Evolutionary conservation across 768 basidiomycete species (phyloP).

Genomic region (Mycena latifolia): DNA sequence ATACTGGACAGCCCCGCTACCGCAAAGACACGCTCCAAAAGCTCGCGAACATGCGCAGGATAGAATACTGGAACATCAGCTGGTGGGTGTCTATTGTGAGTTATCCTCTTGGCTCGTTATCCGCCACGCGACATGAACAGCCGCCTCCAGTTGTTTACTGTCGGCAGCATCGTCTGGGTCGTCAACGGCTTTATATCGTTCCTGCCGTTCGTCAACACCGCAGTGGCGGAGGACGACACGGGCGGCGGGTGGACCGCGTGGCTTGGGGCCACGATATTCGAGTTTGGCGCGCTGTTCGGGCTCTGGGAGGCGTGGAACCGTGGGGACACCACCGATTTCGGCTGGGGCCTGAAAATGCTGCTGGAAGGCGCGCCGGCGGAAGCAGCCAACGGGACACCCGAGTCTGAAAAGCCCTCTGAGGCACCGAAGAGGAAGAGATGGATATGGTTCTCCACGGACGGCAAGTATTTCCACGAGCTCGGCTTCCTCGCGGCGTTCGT

Average conservation of each 20-base stretch:
- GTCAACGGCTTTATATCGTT: constrained; percentile 68
- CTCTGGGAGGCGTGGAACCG: constrained; percentile 69
- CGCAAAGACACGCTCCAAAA: constrained; percentile 33
- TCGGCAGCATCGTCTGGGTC: constrained; percentile 64
- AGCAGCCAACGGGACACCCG: constrained; percentile 1
- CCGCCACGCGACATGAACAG: too few relatives aligned
- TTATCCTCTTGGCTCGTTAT: constrained; percentile 10
- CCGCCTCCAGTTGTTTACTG: constrained; percentile 42
- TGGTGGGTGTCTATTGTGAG: constrained; percentile 58
- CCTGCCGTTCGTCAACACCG: constrained; percentile 56
- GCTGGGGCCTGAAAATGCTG: constrained; percentile 44
- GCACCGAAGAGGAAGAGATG: constrained; percentile 42
- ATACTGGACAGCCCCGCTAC: constrained; percentile 36
- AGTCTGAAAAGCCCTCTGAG: constrained; percentile 39
- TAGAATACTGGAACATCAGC: constrained; percentile 59
- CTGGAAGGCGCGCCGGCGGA: constrained; percentile 25
- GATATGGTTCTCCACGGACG: constrained; percentile 54
- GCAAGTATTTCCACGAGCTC: constrained; percentile 55
- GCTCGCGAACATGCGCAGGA: constrained; percentile 45
- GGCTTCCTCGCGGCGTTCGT: constrained; percentile 63
- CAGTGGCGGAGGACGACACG: constrained; percentile 42
- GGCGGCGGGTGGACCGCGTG: constrained; percentile 64
- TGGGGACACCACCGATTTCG: constrained; percentile 54
- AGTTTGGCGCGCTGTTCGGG: constrained; percentile 64
- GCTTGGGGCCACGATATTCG: constrained; percentile 72